A percentile compares a stretch with the other conserved stretches of the same genome.
Conservation (phyloP, 345 rosid genomes). For the Alliaria petiolata region DNA sequence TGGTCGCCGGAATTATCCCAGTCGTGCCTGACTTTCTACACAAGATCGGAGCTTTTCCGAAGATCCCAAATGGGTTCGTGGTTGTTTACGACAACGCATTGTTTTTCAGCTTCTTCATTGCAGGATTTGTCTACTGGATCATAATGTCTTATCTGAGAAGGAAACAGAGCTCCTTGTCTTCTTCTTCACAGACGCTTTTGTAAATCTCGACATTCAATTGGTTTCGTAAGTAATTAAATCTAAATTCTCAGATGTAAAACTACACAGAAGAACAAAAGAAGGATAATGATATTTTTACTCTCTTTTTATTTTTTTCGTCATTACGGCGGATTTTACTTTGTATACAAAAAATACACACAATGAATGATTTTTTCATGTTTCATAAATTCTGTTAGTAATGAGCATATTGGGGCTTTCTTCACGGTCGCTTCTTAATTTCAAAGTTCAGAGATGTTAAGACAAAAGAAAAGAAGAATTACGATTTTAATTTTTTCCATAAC, state of each 20-base stretch:
- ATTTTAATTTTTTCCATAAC: too few species aligned
- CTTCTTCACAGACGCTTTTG: constrained; percentile 47
- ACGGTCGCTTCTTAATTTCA: neutral
- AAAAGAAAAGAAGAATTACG: too few species aligned
- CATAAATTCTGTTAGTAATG: too few species aligned
- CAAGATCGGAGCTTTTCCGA: constrained; percentile 53
- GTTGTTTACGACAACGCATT: constrained; percentile 81
- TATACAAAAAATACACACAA: too few species aligned
- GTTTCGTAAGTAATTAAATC: neutral
- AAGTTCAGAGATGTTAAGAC: too few species aligned
- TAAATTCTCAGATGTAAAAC: neutral
- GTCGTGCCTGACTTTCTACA: constrained; percentile 82
- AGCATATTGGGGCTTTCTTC: too few species aligned
- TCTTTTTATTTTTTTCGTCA: neutral
- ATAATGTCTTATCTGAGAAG: constrained; percentile 38
- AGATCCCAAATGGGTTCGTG: constrained; percentile 37
- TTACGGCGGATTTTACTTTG: too few species aligned
- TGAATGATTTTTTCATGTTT: too few species aligned
- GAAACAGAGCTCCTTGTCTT: constrained; percentile 29
- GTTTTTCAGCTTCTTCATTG: constrained; percentile 74
- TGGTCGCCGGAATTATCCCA: constrained; percentile 65
- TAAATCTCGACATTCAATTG: constrained; percentile 7
- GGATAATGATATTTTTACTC: neutral
- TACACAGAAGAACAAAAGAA: constrained; percentile 6
- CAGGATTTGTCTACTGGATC: constrained; percentile 60